Base-by-base conservation (phyloP, 1,284 basidiomycete species). In the Moniliella sp. region DNA sequence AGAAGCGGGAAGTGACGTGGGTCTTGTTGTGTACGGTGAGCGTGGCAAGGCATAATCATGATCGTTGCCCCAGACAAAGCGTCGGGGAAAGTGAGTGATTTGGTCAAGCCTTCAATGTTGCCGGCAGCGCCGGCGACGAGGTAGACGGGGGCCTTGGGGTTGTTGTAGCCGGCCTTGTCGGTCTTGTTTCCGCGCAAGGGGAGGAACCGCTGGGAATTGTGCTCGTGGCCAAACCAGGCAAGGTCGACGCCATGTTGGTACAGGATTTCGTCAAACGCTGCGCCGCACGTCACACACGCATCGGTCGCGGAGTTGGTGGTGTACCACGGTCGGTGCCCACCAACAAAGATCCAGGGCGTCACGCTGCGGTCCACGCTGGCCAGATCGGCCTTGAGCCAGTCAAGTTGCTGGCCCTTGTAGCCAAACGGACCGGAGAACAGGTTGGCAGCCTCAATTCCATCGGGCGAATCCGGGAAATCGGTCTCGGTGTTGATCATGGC, bases 331-430 rank as follows among this genome's bases (percentile, higher is more conserved):
- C 25, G 32, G 36, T 63, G 62, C n/a, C 52, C 59, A 19, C 51
- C 42, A 12, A 48, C 61, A 23, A 63, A 32, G 18, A 63, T 50
- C 61, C 61, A 63, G 5, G 62, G 62, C 1, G 62, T 63, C 34
- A 60, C 46, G n/a, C 12, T 42, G 18, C 62, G 46, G 42, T 63
- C 53, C 11, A 62, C 58, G 3, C 40, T 40, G 7, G 54, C 57
- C 8, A 63, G 48, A 31, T 63, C 61, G 5, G 50, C 43, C 25
- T 58, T 37, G 26, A 57, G 32, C 31, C 39, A 50, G 0, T 43
- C 35, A 3, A 46, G 21, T 33, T 50, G 48, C 25, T 42, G 39
- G 12, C 40, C 30, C 17, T 19, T 25, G 2, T 25, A 18, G 4
- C 29, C n/a, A 4, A 27, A 15, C 10, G 36, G 41, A 15, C 25